Conservation (phyloP, 75 land plant genomes). For the Adiantum capillusveneris region DNA sequence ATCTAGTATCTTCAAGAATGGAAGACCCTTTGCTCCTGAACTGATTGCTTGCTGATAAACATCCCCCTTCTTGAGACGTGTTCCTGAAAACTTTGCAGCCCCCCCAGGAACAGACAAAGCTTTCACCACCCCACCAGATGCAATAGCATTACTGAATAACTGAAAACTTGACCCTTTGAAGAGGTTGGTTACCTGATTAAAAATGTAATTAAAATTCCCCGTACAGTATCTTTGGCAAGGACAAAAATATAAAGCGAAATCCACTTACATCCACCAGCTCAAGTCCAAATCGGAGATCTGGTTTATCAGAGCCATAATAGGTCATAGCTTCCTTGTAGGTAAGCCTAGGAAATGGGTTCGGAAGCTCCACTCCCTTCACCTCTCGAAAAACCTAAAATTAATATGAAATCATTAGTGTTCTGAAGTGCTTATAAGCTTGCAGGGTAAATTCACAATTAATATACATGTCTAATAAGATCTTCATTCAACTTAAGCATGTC, state of each 20-base stretch:
- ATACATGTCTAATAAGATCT: constrained; percentile 86
- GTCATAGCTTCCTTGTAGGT: constrained; percentile 94
- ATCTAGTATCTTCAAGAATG: constrained; percentile 64
- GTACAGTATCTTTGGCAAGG: too few species aligned
- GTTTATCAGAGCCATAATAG: constrained; percentile 86
- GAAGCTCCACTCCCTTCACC: constrained; percentile 67
- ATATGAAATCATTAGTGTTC: neutral
- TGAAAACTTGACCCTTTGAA: constrained; percentile 57
- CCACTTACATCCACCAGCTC: constrained; percentile 67
- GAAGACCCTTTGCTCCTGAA: constrained; percentile 90
- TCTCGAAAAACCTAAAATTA: constrained; percentile 63
- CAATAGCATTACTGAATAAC: constrained; percentile 59
- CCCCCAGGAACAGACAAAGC: constrained; percentile 68
- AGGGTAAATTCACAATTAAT: neutral
- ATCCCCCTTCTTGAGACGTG: constrained; percentile 86
- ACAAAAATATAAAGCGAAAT: too few species aligned
- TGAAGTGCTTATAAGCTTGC: neutral
- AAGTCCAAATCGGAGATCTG: constrained; percentile 78
- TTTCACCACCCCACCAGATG: constrained; percentile 63
- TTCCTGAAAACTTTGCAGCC: constrained; percentile 58
- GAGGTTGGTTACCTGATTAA: constrained; percentile 57
- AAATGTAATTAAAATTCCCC: too few species aligned
- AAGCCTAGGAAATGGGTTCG: constrained; percentile 81
- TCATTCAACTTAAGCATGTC: constrained; percentile 93
- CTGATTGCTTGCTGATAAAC: constrained; percentile 73